Evolutionary conservation across 306 rosid genomes (phyloP), one percentile per base, ranked within the genome.

Genomic region (Lathyrus oleraceus): DNA sequence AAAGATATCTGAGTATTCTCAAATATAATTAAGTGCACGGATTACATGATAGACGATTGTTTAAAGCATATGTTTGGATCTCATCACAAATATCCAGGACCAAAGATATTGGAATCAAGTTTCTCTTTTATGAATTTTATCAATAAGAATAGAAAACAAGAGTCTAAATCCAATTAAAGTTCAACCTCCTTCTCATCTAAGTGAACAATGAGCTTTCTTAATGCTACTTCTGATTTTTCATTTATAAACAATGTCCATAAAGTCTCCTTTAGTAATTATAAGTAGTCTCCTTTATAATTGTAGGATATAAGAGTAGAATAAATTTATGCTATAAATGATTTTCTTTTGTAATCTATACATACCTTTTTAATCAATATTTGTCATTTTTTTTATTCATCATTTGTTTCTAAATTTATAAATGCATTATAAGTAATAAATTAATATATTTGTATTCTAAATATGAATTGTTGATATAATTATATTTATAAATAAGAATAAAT

Each of bases 41-140:
- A 92, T 74, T 92, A 96, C 86, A 45, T 16, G 67, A 45, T 78
- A 40, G 91, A 92, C 73, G 96, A 88, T 60, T 89, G 98, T 74
- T 72, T 92, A 85, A 92, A 90, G 84, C 98, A 92, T 76, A 84
- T 93, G 8, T 90, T 90, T 48, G 96, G 96, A 57, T 74, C 83
- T 17, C 93, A 86, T 62, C 95, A 89, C 78, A 86, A 88, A 67
- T 92, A 96, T 67, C 77, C 93, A 4, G 91, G 98, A 25, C 93
- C 87, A 14, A 88, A 72, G 71, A 88, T 81, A 74, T 72, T 74
- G 16, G 91, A 88, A 72, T 21, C 84, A 43, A 81, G 84, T 58
- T 92, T 88, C 69, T 77, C 88, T 9, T 88, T 89, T 49, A 64
- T 75, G 83, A 78, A 85, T 56, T 73, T 88, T 39, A n/a, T 92